Base-by-base conservation (phyloP, 345 rosid genomes). In the Anacardium occidentale region DNA sequence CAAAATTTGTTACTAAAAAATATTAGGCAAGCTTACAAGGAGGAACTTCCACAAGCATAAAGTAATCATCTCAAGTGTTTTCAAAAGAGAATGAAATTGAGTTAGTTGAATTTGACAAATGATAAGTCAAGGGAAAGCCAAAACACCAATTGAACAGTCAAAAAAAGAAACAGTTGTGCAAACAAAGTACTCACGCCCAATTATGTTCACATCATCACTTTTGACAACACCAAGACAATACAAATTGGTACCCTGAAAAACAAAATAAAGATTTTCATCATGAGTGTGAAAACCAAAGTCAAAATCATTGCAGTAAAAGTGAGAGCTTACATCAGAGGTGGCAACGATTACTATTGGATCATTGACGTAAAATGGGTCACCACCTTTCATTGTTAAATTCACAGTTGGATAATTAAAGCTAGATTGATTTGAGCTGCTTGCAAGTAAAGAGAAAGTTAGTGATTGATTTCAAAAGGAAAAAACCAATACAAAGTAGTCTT, bases 331-430 rank as follows among this genome's bases (percentile, higher is more conserved):
- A 90, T 68, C 6, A 66, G 58, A 29, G 32, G 32, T 10, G 48
- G 50, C 0, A 26, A 85, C 65, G 7, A 72, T 2, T 55, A 76
- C 78, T 75, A 88, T 71, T 14, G 99, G 97, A 29, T 83, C 74
- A 52, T 82, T 80, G 62, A 89, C 81, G 10, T 72, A 83, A 73
- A 84, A 91, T 0, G 50, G 60, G 68, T 78, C 75, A 54, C 97
- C 98, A 40, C 98, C 94, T 83, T 89, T 85, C 99, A 89, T 92
- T 58, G 87, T 83, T 74, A 95, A 80, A 77, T 81, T 83, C 72
- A 95, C 77, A 21, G 64, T 66, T 32, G 94, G 90, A 81, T 71
- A 74, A 14, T 47, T 62, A 48, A 84, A 56, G 70, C 59, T 80
- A 47, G 77, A 80, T 80, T 69, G 78, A 71, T 85, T 80, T 55